These are phyloP conservation scores for Mycosarcoma maydis DNA, from an alignment of 1,284 basidiomycete genomes.

Conservation along the genomic window DNA sequence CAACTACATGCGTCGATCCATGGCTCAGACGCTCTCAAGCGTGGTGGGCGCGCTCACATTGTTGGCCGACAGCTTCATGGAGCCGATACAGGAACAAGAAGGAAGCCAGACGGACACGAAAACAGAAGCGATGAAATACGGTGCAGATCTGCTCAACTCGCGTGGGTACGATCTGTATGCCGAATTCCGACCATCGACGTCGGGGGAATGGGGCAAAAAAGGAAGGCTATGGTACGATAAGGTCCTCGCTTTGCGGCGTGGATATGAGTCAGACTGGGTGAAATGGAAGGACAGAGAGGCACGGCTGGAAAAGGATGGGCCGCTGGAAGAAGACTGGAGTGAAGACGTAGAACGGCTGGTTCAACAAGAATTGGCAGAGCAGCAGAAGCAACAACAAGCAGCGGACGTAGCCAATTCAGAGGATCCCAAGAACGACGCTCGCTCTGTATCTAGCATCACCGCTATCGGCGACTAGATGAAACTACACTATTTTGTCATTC, in stretches of 20 bases:
- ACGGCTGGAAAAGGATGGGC: slow-evolving; percentile 17
- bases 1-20: slow-evolving; percentile 56
- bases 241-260: slow-evolving; percentile 48
- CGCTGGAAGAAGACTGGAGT: slow-evolving; percentile 37
- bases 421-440: slow-evolving; percentile 2
- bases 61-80: slow-evolving; percentile 60
- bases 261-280: slow-evolving; percentile 22
- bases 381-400: slow-evolving; percentile 12
- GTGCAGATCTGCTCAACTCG: slow-evolving; percentile 48
- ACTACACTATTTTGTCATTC: no score
- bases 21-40: slow-evolving; percentile 61
- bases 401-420: neutral
- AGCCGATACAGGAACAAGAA: slow-evolving; percentile 1
- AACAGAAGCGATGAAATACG: slow-evolving; percentile 4
- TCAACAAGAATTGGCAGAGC: slow-evolving; percentile 31
- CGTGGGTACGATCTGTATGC: slow-evolving; percentile 59
- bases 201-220: slow-evolving; percentile 65
- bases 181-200: slow-evolving; percentile 62
- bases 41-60: slow-evolving; percentile 60
- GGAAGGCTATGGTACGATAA: slow-evolving; percentile 54
- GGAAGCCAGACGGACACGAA: neutral
- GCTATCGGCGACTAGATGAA: no score
- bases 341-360: slow-evolving; percentile 39
- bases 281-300: slow-evolving; percentile 37
- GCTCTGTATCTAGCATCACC: neutral